These are phyloP conservation scores for Thielaviopsis ethacetica DNA, from an alignment of 2,329 filamentous ascomycete species.

Conservation along the genomic window DNA sequence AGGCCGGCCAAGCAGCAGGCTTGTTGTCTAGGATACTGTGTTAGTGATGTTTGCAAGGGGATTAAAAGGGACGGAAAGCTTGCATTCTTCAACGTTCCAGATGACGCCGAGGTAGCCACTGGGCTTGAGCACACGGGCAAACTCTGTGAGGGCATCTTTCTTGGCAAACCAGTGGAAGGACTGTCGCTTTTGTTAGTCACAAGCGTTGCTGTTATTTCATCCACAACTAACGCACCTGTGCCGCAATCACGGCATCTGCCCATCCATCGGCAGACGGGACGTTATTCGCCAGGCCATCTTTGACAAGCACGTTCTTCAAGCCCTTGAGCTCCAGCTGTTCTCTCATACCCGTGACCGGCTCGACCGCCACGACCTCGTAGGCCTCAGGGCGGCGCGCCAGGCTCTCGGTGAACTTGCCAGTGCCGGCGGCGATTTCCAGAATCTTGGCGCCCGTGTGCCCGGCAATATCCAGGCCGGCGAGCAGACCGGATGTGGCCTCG, in stretches of 20 bases:
- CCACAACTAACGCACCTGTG: constrained; percentile 48
- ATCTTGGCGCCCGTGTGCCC: constrained; percentile 30
- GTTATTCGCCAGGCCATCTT: constrained; percentile 39
- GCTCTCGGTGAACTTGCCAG: constrained; percentile 52
- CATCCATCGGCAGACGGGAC: constrained; percentile 40
- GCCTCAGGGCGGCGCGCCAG: constrained; percentile 41
- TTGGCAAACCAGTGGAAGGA: constrained; percentile 38
- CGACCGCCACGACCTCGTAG: constrained; percentile 44
- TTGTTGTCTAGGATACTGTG: constrained; percentile 40
- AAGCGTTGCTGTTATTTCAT: too few relatives aligned
- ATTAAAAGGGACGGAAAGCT: constrained; percentile 15
- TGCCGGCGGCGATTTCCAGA: constrained; percentile 51
- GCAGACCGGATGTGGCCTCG: constrained; percentile 39
- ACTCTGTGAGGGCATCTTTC: constrained; percentile 40
- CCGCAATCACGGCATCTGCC: constrained; percentile 49
- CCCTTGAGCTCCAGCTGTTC: constrained; percentile 40
- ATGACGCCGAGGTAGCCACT: constrained; percentile 47
- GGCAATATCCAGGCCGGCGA: constrained; percentile 36
- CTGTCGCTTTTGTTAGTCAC: constrained; percentile 17
- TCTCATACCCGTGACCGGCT: constrained; percentile 51
- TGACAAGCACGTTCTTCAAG: constrained; percentile 35
- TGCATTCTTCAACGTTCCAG: constrained; percentile 62
- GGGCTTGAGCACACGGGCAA: constrained; percentile 48
- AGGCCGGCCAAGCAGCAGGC: constrained; percentile 35
- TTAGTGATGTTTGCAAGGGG: neutral